Evolutionary conservation across 257 asterid species (phyloP), one percentile per base, ranked within the genome.

Genomic region (Solanum boliviense): DNA sequence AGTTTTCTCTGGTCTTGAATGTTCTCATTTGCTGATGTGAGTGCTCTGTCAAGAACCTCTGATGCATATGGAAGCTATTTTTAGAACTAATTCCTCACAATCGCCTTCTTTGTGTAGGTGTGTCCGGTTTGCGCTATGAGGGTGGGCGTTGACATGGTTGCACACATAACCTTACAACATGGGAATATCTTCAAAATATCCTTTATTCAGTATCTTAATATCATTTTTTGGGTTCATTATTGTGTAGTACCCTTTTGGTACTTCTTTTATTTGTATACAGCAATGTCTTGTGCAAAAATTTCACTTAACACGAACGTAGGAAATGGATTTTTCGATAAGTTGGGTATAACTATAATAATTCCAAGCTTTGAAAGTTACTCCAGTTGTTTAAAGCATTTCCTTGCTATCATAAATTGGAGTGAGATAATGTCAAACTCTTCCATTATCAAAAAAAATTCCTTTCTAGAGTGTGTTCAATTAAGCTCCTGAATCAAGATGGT

Each of bases 101-200:
- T 48, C 5, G 20, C 62, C 86, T 68, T 86, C 85, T 58, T 58
- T 76, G 87, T 90, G 90, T 98, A 97, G 99, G 98, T 96, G 74
- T 97, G 99, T 91, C 99, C 99, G 83, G 95, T 96, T 90, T 97
- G 99, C 87, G 88, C 93, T 74, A 89, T 93, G 93, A 93, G 98
- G 94, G 99, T 96, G 93, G 99, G 96, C 72, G 95, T 94, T 35
- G 98, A 97, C 91, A 96, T 97, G 99, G 98, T 97, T 39, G 95
- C 99, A 21, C 99, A 97, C 89, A 93, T 97, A 87, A 95, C 98
- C 85, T 92, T 95, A 95, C 98, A 95, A 75, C 99, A 97, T 62
- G 96, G 98, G 83, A 96, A 89, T 89, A 92, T 94, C 91, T 93
- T 94, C 90, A 97, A 93, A 94, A 95, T 97, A 95, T 97, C 99